Evolutionary conservation across 805 yeast species (phyloP).

Genomic region (Ascoidea tarda): DNA sequence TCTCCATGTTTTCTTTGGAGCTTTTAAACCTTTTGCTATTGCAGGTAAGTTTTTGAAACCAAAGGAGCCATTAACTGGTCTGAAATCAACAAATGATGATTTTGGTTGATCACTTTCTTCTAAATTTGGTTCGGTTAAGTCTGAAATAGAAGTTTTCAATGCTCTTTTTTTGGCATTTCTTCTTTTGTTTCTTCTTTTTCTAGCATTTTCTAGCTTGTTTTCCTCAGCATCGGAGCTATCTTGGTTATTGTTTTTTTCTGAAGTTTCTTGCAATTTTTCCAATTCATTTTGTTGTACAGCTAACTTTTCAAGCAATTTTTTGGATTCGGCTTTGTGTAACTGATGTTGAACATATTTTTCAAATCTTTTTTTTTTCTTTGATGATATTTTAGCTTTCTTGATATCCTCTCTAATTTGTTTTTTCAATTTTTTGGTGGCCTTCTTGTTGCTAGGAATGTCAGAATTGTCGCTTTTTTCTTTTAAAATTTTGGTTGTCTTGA

Average conservation of each 20-base stretch:
- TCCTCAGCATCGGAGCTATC: background rate
- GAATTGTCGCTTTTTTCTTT: background rate
- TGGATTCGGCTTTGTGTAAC: conserved; percentile 60
- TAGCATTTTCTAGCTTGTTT: background rate
- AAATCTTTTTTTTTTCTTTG: conserved; percentile 60
- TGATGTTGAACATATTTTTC: conserved; percentile 92
- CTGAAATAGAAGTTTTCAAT: no score
- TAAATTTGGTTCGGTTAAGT: background rate
- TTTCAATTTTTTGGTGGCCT: background rate
- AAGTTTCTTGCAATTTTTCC: background rate
- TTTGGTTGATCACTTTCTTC: no score
- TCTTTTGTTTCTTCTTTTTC: background rate
- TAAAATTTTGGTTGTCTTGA: background rate
- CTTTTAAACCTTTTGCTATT: background rate
- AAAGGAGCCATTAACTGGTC: background rate
- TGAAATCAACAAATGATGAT: background rate
- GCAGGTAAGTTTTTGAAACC: no score
- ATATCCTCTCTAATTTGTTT: conserved; percentile 24
- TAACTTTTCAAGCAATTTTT: no score
- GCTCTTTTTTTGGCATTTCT: background rate
- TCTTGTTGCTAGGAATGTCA: background rate
- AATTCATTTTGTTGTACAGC: background rate
- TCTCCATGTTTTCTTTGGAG: background rate
- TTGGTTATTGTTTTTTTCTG: background rate
- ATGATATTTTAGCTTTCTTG: conserved; percentile 56